Percentiles rank a stretch among this genome's conserved stretches.
These are phyloP conservation scores for Suillus subalutaceus DNA, from an alignment of 768 basidiomycete species.

Conservation along the genomic window DNA sequence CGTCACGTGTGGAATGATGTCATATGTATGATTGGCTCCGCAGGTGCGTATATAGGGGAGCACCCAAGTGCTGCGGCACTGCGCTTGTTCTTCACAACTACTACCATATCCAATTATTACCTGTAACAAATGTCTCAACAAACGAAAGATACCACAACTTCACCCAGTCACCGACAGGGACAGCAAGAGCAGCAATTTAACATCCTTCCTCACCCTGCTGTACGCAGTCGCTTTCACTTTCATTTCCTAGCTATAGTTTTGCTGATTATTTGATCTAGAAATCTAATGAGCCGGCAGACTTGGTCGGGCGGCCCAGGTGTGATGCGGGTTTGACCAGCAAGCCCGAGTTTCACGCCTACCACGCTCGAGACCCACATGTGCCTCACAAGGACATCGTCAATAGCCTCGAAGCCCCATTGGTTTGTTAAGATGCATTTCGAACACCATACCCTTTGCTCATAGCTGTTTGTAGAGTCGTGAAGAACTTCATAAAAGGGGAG, in stretches of 20 bases:
- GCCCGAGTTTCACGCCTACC: conserved; percentile 46
- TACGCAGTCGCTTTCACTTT: conserved; percentile 28
- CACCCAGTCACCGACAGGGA: not conserved
- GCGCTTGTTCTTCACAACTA: not conserved
- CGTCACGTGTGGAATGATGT: conserved; percentile 4
- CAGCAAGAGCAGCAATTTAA: conserved; percentile 44
- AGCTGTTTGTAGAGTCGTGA: conserved; percentile 45
- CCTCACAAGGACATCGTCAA: conserved; percentile 47
- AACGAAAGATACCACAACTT: not conserved
- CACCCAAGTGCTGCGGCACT: not conserved
- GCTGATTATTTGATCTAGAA: conserved; percentile 39
- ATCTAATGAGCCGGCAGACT: conserved; percentile 62
- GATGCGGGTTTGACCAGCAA: conserved; percentile 42
- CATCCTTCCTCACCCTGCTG: conserved; percentile 67
- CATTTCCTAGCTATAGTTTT: not conserved
- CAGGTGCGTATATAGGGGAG: conserved; percentile 4
- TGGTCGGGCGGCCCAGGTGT: conserved; percentile 36
- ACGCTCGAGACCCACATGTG: conserved; percentile 53
- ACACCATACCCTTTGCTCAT: not conserved
- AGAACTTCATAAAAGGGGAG: conserved; percentile 48
- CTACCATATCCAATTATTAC: not conserved
- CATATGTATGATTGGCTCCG: not conserved
- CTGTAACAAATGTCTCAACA: conserved; percentile 4
- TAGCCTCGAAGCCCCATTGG: conserved; percentile 50
- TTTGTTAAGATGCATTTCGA: conserved; percentile 27